A percentile compares a stretch with the other conserved stretches of the same genome.
Conservation (phyloP, 2,329 filamentous ascomycete species). For the Neofusicoccum ribis region DNA sequence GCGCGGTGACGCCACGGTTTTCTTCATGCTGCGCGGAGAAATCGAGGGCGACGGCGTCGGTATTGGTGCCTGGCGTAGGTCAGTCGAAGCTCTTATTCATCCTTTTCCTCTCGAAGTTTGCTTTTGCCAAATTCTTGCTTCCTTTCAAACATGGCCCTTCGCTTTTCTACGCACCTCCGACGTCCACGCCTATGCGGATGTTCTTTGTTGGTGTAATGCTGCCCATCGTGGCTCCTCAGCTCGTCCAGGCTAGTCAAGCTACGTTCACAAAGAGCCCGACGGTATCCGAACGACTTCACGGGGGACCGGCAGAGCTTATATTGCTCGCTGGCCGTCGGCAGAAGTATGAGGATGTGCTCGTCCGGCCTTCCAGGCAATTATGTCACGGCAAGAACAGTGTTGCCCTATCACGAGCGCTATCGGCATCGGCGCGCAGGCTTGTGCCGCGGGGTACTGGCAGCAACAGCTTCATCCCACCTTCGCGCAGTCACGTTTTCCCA, state of each 20-base stretch:
- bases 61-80: conserved; percentile 31
- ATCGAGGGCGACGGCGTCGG: conserved; percentile 35
- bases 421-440: not conserved
- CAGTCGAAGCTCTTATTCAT: not conserved
- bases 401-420: conserved; percentile 12
- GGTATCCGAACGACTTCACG: too few relatives aligned
- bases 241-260: too few relatives aligned
- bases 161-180: conserved; percentile 33
- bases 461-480: conserved; percentile 4
- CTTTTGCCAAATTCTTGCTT: not conserved
- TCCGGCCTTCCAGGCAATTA: not conserved
- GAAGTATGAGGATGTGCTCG: not conserved
- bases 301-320: not conserved
- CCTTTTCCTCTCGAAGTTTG: not conserved
- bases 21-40: conserved; percentile 27
- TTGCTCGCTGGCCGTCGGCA: not conserved
- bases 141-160: too few relatives aligned
- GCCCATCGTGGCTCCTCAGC: not conserved
- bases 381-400: not conserved
- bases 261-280: too few relatives aligned
- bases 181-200: conserved; percentile 47
- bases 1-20: conserved; percentile 31
- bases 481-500: not conserved
- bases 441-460: not conserved
- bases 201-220: conserved; percentile 19